These are phyloP conservation scores for apple (Malus domestica) DNA, from an alignment of 306 rosid species.

Conservation along the genomic window DNA sequence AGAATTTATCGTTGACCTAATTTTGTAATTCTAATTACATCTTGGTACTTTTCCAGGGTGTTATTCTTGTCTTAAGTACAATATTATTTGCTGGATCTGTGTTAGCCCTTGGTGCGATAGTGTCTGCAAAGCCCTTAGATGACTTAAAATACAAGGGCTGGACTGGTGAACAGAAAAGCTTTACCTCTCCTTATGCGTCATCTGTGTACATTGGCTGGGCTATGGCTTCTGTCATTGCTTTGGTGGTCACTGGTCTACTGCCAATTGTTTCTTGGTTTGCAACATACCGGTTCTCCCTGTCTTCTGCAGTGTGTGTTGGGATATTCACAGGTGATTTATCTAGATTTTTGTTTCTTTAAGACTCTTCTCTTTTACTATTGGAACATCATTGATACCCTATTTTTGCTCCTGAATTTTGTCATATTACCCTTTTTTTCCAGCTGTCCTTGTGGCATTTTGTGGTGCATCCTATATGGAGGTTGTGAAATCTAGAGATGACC, in stretches of 20 bases:
- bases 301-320: constrained; percentile 80
- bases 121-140: constrained; percentile 90
- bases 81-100: constrained; percentile 70
- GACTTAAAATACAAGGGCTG: constrained; percentile 80
- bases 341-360: neutral
- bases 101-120: constrained; percentile 78
- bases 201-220: constrained; percentile 96
- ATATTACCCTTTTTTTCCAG: constrained; percentile 26
- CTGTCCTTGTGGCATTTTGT: constrained; percentile 78
- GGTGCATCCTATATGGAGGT: constrained; percentile 90
- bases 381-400: constrained; percentile 6
- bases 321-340: constrained; percentile 66
- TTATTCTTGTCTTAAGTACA: constrained; percentile 59
- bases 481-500: constrained; percentile 65
- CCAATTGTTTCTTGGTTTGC: constrained; percentile 98
- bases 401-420: neutral
- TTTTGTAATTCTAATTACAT: constrained; percentile 17
- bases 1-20: neutral
- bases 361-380: neutral
- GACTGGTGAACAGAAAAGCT: constrained; percentile 67
- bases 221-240: constrained; percentile 81
- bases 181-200: constrained; percentile 77
- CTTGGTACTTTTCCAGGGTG: constrained; percentile 51
- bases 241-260: constrained; percentile 77
- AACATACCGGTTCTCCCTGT: constrained; percentile 78